Percentiles rank a stretch among this genome's conserved stretches.
These are phyloP conservation scores for Acanthamoeba healyi DNA, from an alignment of 208 protist species.

Conservation along the genomic window DNA sequence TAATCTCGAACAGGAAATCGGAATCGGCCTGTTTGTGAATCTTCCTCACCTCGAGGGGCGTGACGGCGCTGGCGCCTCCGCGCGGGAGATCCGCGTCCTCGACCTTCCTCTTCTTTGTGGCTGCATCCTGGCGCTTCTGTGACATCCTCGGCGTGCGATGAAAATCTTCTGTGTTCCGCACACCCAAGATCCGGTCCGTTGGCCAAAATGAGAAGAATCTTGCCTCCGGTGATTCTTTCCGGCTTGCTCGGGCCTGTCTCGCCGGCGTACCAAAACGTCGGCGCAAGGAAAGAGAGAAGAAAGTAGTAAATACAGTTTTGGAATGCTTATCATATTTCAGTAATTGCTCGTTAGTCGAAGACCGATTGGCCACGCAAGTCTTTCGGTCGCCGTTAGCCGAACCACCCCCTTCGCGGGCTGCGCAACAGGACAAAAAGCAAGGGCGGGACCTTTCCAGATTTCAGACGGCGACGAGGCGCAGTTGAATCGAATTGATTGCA, in stretches of 20 bases:
- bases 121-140: neutral
- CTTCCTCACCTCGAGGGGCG: constrained; percentile 29
- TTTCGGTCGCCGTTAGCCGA: constrained; percentile 20
- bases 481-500: neutral
- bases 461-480: neutral
- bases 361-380: neutral
- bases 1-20: constrained; percentile 70
- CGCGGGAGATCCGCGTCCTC: constrained; percentile 51
- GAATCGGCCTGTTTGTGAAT: constrained; percentile 61
- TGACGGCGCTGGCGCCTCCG: constrained; percentile 7
- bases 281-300: neutral
- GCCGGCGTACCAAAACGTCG: neutral
- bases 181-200: constrained; percentile 4
- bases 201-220: neutral
- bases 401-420: neutral
- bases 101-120: constrained; percentile 45
- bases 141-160: neutral
- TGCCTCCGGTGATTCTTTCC: neutral
- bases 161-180: no score
- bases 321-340: neutral
- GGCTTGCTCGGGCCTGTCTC: neutral
- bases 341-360: neutral
- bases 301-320: neutral
- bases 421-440: neutral
- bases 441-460: neutral